Conservation (phyloP, 139 green algal species). For the Mesotaenium endlicherianum region DNA sequence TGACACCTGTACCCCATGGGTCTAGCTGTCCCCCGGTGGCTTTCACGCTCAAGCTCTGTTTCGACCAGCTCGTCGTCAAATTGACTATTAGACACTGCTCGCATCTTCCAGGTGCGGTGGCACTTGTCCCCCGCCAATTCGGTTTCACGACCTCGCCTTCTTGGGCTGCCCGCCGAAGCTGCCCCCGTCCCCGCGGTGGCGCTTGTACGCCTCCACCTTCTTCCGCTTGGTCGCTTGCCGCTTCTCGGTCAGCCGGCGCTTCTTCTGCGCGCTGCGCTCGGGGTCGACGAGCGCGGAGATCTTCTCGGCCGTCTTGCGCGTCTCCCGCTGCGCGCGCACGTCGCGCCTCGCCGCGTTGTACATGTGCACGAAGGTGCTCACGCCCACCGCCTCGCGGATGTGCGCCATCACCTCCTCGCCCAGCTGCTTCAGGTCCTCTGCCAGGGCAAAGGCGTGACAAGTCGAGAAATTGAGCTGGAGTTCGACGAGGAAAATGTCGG, state of each 20-base stretch:
- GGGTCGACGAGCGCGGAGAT: constrained; percentile 73
- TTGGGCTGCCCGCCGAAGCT: too few relatives aligned
- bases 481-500: background rate
- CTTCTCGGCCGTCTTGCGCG: constrained; percentile 56
- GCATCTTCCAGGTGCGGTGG: too few relatives aligned
- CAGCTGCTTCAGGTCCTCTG: constrained; percentile 17
- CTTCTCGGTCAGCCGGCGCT: constrained; percentile 57
- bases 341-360: constrained; percentile 65
- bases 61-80: too few relatives aligned
- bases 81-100: too few relatives aligned
- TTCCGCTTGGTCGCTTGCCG: constrained; percentile 65
- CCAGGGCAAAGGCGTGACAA: background rate
- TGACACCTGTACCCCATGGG: too few relatives aligned
- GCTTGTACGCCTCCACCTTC: constrained; percentile 68
- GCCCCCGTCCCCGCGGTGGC: too few relatives aligned
- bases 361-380: constrained; percentile 65
- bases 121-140: too few relatives aligned
- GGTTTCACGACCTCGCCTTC: too few relatives aligned
- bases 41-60: too few relatives aligned
- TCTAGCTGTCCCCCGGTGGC: too few relatives aligned
- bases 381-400: constrained; percentile 65
- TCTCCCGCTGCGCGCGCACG: constrained; percentile 53
- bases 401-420: constrained; percentile 71
- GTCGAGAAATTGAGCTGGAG: background rate
- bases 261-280: constrained; percentile 64